Evolutionary conservation across 257 asterid species (phyloP), one percentile per base, ranked within the genome.

Genomic region (Jasminum sambac): DNA sequence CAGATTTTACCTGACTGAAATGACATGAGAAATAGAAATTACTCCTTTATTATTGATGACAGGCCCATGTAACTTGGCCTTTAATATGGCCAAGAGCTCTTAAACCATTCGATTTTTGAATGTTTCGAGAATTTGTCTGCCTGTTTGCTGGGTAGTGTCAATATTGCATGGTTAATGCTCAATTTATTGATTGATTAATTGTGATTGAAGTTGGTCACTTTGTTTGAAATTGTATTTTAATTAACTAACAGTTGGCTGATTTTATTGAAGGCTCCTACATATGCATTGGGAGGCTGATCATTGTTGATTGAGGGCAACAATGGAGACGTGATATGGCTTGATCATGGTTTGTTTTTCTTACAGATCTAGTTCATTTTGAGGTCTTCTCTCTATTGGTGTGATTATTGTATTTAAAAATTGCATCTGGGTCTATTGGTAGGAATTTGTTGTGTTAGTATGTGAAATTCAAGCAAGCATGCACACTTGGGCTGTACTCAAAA

Each of bases 201-300:
- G 25, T 46, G 39, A 11, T 60, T 46, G 10, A 38, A 60, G 30
- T 46, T 26, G 57, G 26, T 42, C 63, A 30, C 36, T 30, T 37
- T 66, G 41, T 23, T 62, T 21, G 23, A 48, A 40, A 59, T 61
- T 60, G 50, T 59, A 41, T 21, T 66, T 60, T 61, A 46, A 16
- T 62, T 67, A 34, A 9, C 59, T 34, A 10, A 69, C 66, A 40
- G 68, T 21, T 74, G 68, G 14, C 72, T 64, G 77, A 42, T 77
- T 77, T 63, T 61, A 63, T 66, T 82, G 76, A 79, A 91, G 96
- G 88, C 82, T 59, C 93, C 87, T 13, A 80, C 93, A 63, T 83
- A 82, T 78, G 93, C 95, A 43, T 75, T 89, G 72, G 95, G 86
- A 78, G 90, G 93, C 85, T 91, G 82, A 85, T 50, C 52, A 65